These are phyloP conservation scores for Scleromitrula shiraiana DNA, from an alignment of 2,329 filamentous ascomycete species.

Conservation along the genomic window DNA sequence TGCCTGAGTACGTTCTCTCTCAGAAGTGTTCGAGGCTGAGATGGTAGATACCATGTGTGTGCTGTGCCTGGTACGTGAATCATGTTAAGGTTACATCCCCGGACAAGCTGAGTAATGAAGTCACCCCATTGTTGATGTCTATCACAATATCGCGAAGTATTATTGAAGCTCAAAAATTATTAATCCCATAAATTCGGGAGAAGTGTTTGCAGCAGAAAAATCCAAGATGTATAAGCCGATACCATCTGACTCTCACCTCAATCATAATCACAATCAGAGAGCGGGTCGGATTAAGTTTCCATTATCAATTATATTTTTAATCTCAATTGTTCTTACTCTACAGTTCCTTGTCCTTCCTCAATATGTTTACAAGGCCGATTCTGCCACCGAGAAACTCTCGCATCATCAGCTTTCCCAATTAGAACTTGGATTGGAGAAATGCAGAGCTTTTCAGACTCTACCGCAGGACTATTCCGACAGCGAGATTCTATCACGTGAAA, in stretches of 20 bases:
- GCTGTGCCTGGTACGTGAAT: too few relatives aligned
- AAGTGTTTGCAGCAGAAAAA: not conserved
- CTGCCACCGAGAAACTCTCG: constrained; percentile 15
- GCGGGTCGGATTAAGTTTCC: constrained; percentile 13
- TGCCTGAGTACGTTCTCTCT: too few relatives aligned
- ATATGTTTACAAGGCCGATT: constrained; percentile 17
- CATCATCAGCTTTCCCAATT: constrained; percentile 18
- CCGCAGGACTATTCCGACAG: constrained; percentile 7
- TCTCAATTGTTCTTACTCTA: constrained; percentile 16
- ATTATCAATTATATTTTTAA: constrained; percentile 16
- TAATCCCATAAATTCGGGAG: too few relatives aligned
- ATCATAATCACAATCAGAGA: not conserved
- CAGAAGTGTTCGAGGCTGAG: too few relatives aligned
- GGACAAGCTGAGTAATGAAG: too few relatives aligned
- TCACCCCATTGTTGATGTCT: too few relatives aligned
- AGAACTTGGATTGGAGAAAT: constrained; percentile 22
- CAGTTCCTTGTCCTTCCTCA: constrained; percentile 23
- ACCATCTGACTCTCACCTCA: not conserved
- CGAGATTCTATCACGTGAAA: constrained; percentile 23
- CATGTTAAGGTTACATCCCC: too few relatives aligned
- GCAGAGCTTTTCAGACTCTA: constrained; percentile 21
- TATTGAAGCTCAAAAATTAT: too few relatives aligned
- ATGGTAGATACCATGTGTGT: too few relatives aligned
- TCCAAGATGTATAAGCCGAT: constrained; percentile 6
- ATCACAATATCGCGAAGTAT: too few relatives aligned